Conservation (phyloP, 177 flowering plant species). For the Telopea speciosissima region DNA sequence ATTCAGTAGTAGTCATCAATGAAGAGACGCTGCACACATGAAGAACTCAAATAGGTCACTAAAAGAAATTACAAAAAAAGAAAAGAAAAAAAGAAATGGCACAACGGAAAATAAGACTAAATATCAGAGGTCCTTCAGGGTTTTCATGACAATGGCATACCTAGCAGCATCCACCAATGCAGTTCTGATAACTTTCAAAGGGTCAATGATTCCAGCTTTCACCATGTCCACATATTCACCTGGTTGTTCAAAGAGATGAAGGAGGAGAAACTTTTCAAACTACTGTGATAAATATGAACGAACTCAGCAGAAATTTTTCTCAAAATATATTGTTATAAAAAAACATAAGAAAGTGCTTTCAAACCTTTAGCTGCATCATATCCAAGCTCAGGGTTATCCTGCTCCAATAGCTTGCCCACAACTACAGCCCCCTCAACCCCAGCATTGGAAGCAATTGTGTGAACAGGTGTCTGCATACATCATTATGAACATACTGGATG, state of each 20-base stretch:
- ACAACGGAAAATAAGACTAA: not conserved
- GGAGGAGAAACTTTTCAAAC: not conserved
- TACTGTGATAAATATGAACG: not conserved
- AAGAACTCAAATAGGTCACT: not conserved
- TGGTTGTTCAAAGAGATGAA: slow-evolving; percentile 11
- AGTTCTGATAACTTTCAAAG: slow-evolving; percentile 79
- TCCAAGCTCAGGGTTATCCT: slow-evolving; percentile 78
- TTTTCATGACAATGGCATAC: slow-evolving; percentile 17
- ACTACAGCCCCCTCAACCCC: slow-evolving; percentile 98
- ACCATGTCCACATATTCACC: slow-evolving; percentile 87
- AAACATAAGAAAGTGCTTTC: not conserved
- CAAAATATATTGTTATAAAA: not conserved
- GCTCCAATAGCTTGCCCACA: slow-evolving; percentile 93
- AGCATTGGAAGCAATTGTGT: slow-evolving; percentile 86
- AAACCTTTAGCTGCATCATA: slow-evolving; percentile 98
- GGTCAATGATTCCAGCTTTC: slow-evolving; percentile 81
- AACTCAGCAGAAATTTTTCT: not conserved
- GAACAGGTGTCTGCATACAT: slow-evolving; percentile 68
- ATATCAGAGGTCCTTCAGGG: not conserved
- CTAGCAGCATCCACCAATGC: slow-evolving; percentile 90
- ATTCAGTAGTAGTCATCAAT: slow-evolving; percentile 21
- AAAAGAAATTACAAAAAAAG: too few species aligned
- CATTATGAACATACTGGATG: not conserved
- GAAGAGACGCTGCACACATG: slow-evolving; percentile 17
- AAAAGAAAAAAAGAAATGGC: not conserved